phyloP scores from a whole-genome alignment of 2,329 filamentous ascomycete species.

The Septoria petroselini region DNA sequence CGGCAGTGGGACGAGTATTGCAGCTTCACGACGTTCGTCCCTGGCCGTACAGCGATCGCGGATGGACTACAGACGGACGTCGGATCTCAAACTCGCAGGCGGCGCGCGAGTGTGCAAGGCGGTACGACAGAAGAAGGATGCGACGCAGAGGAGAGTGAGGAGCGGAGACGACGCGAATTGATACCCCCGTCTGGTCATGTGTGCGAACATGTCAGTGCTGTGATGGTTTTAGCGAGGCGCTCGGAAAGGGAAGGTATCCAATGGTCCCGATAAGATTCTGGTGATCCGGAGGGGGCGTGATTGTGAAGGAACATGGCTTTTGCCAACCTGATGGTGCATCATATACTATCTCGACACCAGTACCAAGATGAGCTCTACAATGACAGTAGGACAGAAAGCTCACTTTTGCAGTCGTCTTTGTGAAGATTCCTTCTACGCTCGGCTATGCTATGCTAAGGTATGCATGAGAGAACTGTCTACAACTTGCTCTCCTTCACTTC shows the following conservation, averaged over 20 bases:
- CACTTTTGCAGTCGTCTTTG: too few species aligned
- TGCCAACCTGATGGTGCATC: too few species aligned
- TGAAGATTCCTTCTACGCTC: not conserved
- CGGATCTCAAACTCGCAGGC: conserved; percentile 27
- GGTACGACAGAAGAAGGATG: conserved; percentile 26
- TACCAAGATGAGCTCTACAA: not conserved
- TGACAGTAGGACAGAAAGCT: not conserved
- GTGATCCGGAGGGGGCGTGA: too few species aligned
- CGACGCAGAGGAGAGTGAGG: conserved; percentile 20
- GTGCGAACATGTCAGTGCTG: too few species aligned
- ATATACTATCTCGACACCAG: too few species aligned
- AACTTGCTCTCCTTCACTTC: conserved; percentile 55
- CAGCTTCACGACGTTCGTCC: conserved; percentile 26
- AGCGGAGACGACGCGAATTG: conserved; percentile 19
- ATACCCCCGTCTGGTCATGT: not conserved
- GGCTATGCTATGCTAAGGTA: not conserved
- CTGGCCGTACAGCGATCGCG: conserved; percentile 20
- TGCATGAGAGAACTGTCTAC: conserved; percentile 18
- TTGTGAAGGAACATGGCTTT: too few species aligned
- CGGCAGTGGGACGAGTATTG: conserved; percentile 22
- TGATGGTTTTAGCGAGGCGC: too few species aligned
- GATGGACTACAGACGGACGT: conserved; percentile 25
- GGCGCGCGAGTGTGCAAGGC: conserved; percentile 31
- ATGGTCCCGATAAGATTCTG: too few species aligned
- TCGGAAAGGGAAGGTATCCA: too few species aligned